Evolutionary conservation across 2,329 filamentous ascomycete species (phyloP).

Genomic region (Eurotiales sp.): DNA sequence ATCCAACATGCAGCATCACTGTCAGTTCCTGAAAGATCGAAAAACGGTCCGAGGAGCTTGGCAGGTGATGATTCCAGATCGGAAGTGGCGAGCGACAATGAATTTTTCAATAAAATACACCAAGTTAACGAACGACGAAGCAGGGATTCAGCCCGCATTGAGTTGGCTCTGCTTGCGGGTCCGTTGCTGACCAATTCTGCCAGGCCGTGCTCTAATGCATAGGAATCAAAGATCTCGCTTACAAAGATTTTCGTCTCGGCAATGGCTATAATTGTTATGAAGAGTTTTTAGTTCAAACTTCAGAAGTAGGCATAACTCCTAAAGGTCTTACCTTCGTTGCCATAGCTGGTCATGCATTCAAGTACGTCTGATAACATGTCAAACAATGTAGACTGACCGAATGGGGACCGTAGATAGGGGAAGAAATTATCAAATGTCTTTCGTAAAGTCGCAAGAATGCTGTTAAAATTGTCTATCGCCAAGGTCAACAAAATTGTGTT

Average conservation of each 20-base stretch:
- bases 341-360: slow-evolving; percentile 29
- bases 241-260: slow-evolving; percentile 24
- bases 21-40: slow-evolving; percentile 27
- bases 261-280: neutral
- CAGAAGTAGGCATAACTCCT: too few species aligned
- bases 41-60: slow-evolving; percentile 19
- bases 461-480: slow-evolving; percentile 26
- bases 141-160: slow-evolving; percentile 31
- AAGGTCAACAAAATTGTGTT: slow-evolving; percentile 10
- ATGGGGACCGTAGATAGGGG: slow-evolving; percentile 29
- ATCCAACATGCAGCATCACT: slow-evolving; percentile 34
- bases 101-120: slow-evolving; percentile 22
- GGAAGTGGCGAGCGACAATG: slow-evolving; percentile 11
- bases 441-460: slow-evolving; percentile 23
- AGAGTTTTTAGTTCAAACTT: neutral
- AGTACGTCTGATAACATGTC: slow-evolving; percentile 36
- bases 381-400: slow-evolving; percentile 31
- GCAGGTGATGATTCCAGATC: slow-evolving; percentile 6
- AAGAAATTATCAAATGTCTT: slow-evolving; percentile 26
- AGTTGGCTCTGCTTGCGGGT: neutral
- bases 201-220: slow-evolving; percentile 2
- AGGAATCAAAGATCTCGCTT: slow-evolving; percentile 17
- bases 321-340: slow-evolving; percentile 25
- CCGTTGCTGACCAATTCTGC: slow-evolving; percentile 10
- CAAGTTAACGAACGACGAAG: slow-evolving; percentile 34